Percentiles rank a stretch among this genome's conserved stretches.
phyloP scores from a whole-genome alignment of 2,329 filamentous ascomycete species.

The Aspergillus sp. region DNA sequence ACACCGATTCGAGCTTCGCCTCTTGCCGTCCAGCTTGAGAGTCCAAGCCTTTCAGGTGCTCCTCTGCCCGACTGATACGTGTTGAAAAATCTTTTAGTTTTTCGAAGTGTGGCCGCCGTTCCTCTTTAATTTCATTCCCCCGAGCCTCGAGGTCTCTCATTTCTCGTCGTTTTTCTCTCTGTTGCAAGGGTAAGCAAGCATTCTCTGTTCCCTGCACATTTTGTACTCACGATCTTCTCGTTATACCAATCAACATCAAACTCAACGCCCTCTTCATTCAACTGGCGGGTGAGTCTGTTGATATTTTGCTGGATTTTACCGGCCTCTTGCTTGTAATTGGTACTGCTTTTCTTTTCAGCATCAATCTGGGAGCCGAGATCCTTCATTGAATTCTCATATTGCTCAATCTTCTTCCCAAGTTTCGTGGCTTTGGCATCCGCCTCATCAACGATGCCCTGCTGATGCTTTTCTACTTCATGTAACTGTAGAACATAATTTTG shows the following conservation, averaged over 20 bases:
- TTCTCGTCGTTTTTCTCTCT: slow-evolving; percentile 53
- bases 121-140: slow-evolving; percentile 38
- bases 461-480: slow-evolving; percentile 50
- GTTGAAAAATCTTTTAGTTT: slow-evolving; percentile 31
- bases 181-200: slow-evolving; percentile 19
- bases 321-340: slow-evolving; percentile 50
- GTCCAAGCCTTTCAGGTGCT: slow-evolving; percentile 57
- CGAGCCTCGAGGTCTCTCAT: slow-evolving; percentile 32
- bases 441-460: slow-evolving; percentile 50
- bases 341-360: slow-evolving; percentile 48
- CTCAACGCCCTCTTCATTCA: slow-evolving; percentile 58
- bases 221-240: slow-evolving; percentile 59
- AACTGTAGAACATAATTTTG: slow-evolving; percentile 58
- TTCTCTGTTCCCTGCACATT: not conserved
- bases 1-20: slow-evolving; percentile 57
- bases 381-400: slow-evolving; percentile 31
- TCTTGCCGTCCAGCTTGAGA: slow-evolving; percentile 73
- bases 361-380: slow-evolving; percentile 39
- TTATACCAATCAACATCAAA: slow-evolving; percentile 71
- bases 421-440: slow-evolving; percentile 48
- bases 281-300: slow-evolving; percentile 57
- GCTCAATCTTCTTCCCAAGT: slow-evolving; percentile 38
- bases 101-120: slow-evolving; percentile 25
- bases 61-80: slow-evolving; percentile 38
- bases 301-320: slow-evolving; percentile 53